phyloP scores from a whole-genome alignment of 2,329 filamentous ascomycete genomes.

The Ophiostoma piceae region DNA sequence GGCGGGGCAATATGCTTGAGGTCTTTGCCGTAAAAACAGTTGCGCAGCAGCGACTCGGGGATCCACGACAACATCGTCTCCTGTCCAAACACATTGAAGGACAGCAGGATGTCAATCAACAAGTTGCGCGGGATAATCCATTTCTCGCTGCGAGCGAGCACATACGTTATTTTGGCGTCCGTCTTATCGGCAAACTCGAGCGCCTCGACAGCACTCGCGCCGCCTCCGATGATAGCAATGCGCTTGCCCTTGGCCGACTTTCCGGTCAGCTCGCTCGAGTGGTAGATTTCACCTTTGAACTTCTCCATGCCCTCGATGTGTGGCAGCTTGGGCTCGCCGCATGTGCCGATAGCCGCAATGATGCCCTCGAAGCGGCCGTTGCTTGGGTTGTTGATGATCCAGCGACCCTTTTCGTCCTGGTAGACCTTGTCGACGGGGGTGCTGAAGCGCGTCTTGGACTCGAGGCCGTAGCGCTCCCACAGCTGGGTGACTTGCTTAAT shows the following conservation, averaged over 20 bases:
- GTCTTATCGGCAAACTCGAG: constrained; percentile 69
- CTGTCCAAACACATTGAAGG: constrained; percentile 72
- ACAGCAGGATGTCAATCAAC: constrained; percentile 65
- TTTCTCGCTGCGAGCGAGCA: constrained; percentile 73
- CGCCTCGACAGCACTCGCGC: constrained; percentile 75
- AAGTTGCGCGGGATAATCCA: constrained; percentile 84
- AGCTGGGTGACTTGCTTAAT: constrained; percentile 64
- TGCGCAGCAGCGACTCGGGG: constrained; percentile 67
- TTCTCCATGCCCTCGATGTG: constrained; percentile 63
- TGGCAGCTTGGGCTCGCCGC: constrained; percentile 68
- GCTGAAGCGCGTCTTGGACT: constrained; percentile 66
- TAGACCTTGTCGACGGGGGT: constrained; percentile 64
- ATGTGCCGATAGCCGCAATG: constrained; percentile 73
- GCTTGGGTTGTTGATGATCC: constrained; percentile 69
- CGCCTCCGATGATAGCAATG: constrained; percentile 70
- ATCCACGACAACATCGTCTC: constrained; percentile 73
- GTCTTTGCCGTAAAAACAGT: constrained; percentile 73
- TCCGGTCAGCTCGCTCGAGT: constrained; percentile 69
- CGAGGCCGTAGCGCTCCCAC: constrained; percentile 70
- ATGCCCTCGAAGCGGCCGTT: constrained; percentile 73
- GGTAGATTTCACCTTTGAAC: constrained; percentile 67
- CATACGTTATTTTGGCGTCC: constrained; percentile 61
- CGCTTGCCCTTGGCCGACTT: constrained; percentile 69
- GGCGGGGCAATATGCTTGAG: constrained; percentile 66
- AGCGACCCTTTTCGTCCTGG: constrained; percentile 43